Conservation (phyloP, 305 asterid genomes). For the Lippia alba region DNA sequence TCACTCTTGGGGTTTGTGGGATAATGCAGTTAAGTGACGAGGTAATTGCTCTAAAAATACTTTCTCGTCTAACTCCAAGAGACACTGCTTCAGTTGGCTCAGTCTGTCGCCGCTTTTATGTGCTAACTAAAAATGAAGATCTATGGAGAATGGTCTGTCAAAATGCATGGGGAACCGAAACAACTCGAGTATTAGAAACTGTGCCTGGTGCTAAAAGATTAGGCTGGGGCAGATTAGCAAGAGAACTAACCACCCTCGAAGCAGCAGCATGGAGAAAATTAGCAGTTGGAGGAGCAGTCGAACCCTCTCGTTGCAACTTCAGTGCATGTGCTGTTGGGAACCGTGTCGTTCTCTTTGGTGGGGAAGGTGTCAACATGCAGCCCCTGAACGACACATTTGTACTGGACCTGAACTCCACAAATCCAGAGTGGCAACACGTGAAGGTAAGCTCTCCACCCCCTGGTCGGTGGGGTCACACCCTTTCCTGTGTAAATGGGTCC, state of each 20-base stretch:
- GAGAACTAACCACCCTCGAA: constrained; percentile 86
- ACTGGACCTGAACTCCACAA: constrained; percentile 74
- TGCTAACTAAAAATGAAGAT: constrained; percentile 76
- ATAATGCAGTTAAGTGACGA: constrained; percentile 75
- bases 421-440: constrained; percentile 84
- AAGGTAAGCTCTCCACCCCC: constrained; percentile 92
- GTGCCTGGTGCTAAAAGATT: constrained; percentile 80
- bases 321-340: constrained; percentile 97
- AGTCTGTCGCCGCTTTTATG: constrained; percentile 69
- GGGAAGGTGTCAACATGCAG: constrained; percentile 97
- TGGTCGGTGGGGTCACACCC: constrained; percentile 97
- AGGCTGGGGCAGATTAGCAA: constrained; percentile 86
- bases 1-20: constrained; percentile 66
- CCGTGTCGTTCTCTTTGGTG: constrained; percentile 89
- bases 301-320: constrained; percentile 96
- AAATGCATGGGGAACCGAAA: constrained; percentile 87
- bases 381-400: constrained; percentile 94
- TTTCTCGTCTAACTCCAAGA: constrained; percentile 76
- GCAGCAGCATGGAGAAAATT: constrained; percentile 89
- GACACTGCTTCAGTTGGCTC: constrained; percentile 86
- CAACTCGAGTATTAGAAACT: constrained; percentile 70
- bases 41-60: constrained; percentile 66
- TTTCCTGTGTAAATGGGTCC: constrained; percentile 86
- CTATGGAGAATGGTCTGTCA: constrained; percentile 90
- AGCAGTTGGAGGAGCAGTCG: constrained; percentile 81